Base-by-base conservation (phyloP, 495 filamentous ascomycete genomes). In the Trichocladium antarcticum region DNA sequence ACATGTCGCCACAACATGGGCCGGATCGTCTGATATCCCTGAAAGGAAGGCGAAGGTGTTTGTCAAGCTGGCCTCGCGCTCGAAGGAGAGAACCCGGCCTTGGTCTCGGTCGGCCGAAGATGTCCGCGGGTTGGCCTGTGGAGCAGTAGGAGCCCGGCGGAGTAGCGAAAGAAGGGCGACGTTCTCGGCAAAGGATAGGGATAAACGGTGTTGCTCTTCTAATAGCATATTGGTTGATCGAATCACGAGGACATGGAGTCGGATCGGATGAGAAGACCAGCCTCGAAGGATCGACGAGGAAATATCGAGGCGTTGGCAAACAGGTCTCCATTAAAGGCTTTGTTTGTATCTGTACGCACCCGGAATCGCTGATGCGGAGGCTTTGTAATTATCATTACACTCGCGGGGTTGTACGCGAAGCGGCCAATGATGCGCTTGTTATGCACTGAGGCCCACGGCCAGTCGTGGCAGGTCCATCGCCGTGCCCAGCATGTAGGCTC, bases 1-100 rank as follows among this genome's bases (percentile, higher is more conserved):
- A 28, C 65, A 67, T 7, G 61, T 46, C 7, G 70, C 71, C 6
- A 65, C 60, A 12, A 74, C 62, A 45, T 66, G 58, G 12, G 56
- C 32, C 6, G 44, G 40, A 27, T 64, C 44, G 47, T 70, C 62
- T 14, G 62, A 63, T 15, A 62, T 17, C 2, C 56, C 55, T 9
- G 65, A 59, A 19, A 74, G 58, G 31, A 71, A 72, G 16, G 68
- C 65, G n/a, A 74, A 47, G 1, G 57, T 60, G 22, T 53, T 48
- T 6, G 62, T 46, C 32, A 71, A 37, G 37, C 39, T 45, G 9
- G 42, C 39, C 47, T 73, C 70, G 21, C 56, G 49, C 19, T 58
- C 52, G 21, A 67, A 59, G 9, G 69, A 57, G 34, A 73, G 54
- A 9, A 49, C 53, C 20, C 50, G 47, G 6, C 24, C 9, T 0